Conservation (phyloP, 768 basidiomycete species). For the Glaciozyma martinii region DNA sequence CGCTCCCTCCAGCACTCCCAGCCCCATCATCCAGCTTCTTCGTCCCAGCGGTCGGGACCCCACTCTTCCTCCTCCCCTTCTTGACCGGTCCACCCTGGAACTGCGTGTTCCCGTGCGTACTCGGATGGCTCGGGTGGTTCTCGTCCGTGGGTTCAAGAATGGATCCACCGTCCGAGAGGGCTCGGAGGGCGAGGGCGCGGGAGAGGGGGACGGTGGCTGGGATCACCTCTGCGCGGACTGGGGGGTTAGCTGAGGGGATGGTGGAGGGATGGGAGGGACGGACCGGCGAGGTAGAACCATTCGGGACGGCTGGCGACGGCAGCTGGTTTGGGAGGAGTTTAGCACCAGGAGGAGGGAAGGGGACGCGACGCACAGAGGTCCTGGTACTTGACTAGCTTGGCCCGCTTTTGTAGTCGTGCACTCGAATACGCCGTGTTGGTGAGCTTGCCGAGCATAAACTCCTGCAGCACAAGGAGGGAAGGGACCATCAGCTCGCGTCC, state of each 20-base stretch:
- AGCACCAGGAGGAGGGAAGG: not conserved
- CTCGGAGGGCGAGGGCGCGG: not conserved
- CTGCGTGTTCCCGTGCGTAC: no score
- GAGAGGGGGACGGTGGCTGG: not conserved
- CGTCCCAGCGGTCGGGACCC: no score
- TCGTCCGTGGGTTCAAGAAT: not conserved
- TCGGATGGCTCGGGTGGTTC: not conserved
- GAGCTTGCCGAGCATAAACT: constrained; percentile 40
- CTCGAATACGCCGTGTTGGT: constrained; percentile 39
- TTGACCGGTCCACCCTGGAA: no score
- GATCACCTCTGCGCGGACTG: not conserved
- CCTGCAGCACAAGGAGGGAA: constrained; percentile 29
- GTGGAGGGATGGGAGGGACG: not conserved
- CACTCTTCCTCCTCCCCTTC: no score
- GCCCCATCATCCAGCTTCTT: no score
- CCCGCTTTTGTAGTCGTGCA: constrained; percentile 39
- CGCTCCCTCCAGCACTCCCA: no score
- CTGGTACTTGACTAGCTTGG: constrained; percentile 39
- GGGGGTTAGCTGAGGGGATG: not conserved
- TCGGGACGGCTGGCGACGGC: not conserved
- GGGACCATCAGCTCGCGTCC: not conserved
- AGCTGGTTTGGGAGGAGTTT: not conserved
- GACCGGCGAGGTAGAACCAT: not conserved
- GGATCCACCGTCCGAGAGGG: not conserved
- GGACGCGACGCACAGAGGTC: constrained; percentile 37